phyloP scores from a whole-genome alignment of 2,329 filamentous ascomycete species.

The Cladosporium velox region DNA sequence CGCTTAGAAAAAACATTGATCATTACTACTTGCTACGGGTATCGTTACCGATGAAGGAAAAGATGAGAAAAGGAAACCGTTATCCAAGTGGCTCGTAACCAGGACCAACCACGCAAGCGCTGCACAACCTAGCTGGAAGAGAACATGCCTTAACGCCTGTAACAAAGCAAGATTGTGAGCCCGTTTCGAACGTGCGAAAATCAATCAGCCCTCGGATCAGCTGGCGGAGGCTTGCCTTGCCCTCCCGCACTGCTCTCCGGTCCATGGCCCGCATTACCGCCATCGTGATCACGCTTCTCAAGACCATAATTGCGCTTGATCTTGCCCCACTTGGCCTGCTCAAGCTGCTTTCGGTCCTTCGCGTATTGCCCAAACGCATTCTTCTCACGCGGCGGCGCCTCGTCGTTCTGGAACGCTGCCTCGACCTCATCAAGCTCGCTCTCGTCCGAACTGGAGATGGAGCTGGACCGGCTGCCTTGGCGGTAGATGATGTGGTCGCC shows the following conservation, averaged over 20 bases:
- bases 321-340: conserved; percentile 25
- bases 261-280: not conserved
- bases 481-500: conserved; percentile 56
- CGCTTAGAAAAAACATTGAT: not conserved
- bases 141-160: not conserved
- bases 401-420: conserved; percentile 22
- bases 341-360: conserved; percentile 30
- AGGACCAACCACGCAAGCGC: not conserved
- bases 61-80: not conserved
- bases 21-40: conserved; percentile 17
- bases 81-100: not conserved
- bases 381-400: conserved; percentile 23
- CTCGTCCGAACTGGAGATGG: conserved; percentile 58
- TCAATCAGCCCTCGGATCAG: conserved; percentile 11
- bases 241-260: conserved; percentile 14
- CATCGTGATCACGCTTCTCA: not conserved
- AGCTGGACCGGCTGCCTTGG: conserved; percentile 50
- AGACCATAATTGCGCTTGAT: conserved; percentile 21
- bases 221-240: not conserved
- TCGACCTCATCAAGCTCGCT: conserved; percentile 55
- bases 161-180: not conserved
- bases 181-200: not conserved
- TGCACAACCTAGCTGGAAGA: not conserved
- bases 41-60: conserved; percentile 5
- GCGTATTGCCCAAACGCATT: conserved; percentile 26